Evolutionary conservation across 2,329 filamentous ascomycete species (phyloP).

Genomic region (Botrytis deweyae): DNA sequence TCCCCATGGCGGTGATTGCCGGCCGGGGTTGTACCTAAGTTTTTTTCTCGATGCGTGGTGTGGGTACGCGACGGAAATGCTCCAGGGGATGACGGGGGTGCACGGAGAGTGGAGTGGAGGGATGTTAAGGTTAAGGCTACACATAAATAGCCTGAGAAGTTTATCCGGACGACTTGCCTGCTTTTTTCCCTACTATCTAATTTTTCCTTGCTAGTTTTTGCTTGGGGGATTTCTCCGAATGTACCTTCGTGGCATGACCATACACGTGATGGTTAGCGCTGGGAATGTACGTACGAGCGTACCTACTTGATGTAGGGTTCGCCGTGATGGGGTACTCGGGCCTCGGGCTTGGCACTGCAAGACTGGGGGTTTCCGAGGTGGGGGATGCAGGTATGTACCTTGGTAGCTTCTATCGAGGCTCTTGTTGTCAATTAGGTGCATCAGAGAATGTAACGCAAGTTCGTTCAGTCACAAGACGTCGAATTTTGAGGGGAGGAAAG

Average conservation of each 20-base stretch:
- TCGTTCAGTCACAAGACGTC: neutral
- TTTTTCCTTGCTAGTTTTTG: constrained; percentile 9
- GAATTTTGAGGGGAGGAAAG: neutral
- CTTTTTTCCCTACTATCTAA: neutral
- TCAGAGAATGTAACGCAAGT: neutral
- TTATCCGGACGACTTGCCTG: constrained; percentile 15
- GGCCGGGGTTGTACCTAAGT: neutral
- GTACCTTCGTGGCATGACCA: neutral
- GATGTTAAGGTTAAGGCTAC: neutral
- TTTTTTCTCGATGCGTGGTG: neutral
- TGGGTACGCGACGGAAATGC: neutral
- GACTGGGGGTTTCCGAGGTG: neutral
- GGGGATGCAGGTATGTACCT: neutral
- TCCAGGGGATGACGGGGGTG: neutral
- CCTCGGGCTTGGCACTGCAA: constrained; percentile 1
- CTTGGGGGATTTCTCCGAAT: neutral
- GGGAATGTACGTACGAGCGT: too few relatives aligned
- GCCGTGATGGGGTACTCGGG: neutral
- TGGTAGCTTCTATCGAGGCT: neutral
- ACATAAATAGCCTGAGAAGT: constrained; percentile 5
- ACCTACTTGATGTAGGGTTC: neutral
- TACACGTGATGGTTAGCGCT: neutral
- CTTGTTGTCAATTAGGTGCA: neutral
- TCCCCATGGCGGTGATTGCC: neutral
- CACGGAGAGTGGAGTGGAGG: neutral